These are phyloP conservation scores for Penicillium concentricum DNA, from an alignment of 2,329 filamentous ascomycete species.

Conservation along the genomic window DNA sequence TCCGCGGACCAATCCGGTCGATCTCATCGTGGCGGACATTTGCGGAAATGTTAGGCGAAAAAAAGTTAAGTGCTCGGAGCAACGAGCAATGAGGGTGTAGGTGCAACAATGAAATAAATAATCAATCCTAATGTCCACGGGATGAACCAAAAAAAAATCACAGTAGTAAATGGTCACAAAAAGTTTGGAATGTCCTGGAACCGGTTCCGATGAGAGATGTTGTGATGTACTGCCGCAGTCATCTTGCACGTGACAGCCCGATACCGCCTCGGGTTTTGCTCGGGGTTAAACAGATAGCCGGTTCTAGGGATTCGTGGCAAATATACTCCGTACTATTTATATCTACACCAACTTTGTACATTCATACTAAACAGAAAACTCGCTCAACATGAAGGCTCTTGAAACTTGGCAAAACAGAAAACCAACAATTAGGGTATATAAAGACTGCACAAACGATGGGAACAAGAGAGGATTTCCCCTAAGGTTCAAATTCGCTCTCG, in stretches of 20 bases:
- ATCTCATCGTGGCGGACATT: conserved; percentile 42
- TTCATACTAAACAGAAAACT: neutral
- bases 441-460: neutral
- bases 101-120: conserved; percentile 11
- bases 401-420: neutral
- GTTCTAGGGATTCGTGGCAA: neutral
- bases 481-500: conserved; percentile 27
- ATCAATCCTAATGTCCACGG: conserved; percentile 3
- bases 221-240: conserved; percentile 16
- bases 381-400: neutral
- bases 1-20: conserved; percentile 39
- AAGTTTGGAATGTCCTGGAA: conserved; percentile 8
- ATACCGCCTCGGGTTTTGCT: conserved; percentile 20
- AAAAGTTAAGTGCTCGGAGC: conserved; percentile 24
- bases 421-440: conserved; percentile 5
- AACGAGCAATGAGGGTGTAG: conserved; percentile 20
- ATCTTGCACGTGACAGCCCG: conserved; percentile 24
- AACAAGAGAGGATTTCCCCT: neutral
- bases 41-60: conserved; percentile 28
- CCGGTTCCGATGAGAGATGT: conserved; percentile 11
- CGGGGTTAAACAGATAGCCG: conserved; percentile 7
- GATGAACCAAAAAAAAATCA: conserved; percentile 5
- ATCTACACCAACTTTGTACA: neutral
- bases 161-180: conserved; percentile 1
- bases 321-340: neutral